Evolutionary conservation across 257 asterid species (phyloP), one percentile per base, ranked within the genome.

Genomic region (Solanum chmielewskii): DNA sequence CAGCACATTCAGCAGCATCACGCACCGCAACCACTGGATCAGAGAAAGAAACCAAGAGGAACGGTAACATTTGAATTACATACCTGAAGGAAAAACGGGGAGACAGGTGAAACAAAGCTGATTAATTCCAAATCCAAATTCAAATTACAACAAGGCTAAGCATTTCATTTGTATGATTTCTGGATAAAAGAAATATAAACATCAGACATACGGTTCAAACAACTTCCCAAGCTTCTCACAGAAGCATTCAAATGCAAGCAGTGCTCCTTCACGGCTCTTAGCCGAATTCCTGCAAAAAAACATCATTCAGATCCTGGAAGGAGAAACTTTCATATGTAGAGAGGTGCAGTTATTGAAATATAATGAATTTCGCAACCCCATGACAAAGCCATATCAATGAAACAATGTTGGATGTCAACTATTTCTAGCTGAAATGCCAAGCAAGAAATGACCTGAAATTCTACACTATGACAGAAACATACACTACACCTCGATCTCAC

Each of bases 1-100:
- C 98, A 78, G 99, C 99, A 86, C 99, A 93, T 90, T 97, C 99
- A 83, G 99, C 98, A 88, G 98, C 99, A 83, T 97, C 99, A 91
- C 99, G 94, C 88, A 97, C 99, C 77, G 99, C 99, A 90, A 95
- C 85, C 82, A 97, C 99, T 94, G 89, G 99, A 90, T 97, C 99
- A 90, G 99, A 95, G 94, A 95, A 97, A 83, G 98, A 94, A 86
- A 91, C 98, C 62, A 97, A 90, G 85, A 97, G 99, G 56, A 97
- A 90, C 45, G 99, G 99, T 85, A 97, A 88, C 97, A 94, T 93
- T 89, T 93, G 97, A 89, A 97, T 97, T 77, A 97, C 98, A 89
- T 97, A 97, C 91, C 99, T 97, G 94, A 59, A 41, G 70, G 69
- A n/a, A 60, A 35, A 9, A 66, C 41, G 83, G 69, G 83, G 78